Base-by-base conservation (phyloP, 2,329 filamentous ascomycete species). In the Clonostachys byssicola region DNA sequence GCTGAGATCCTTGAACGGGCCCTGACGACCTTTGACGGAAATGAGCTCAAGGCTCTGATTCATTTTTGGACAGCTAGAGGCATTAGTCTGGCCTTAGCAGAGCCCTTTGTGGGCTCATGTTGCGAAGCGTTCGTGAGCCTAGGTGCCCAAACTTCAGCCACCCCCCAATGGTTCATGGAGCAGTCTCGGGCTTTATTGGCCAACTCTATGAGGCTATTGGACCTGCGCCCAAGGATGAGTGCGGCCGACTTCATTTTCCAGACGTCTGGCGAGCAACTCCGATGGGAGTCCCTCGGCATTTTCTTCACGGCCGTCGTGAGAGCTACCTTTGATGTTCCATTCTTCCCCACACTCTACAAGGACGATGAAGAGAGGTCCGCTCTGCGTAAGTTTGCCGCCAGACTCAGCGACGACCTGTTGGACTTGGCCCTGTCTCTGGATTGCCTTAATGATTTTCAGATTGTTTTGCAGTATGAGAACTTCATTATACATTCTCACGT, bases 381-480 rank as follows among this genome's bases (percentile, higher is more conserved):
- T 4, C 40, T 44, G 8, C 38, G 48, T 34, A 45, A 49, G 18
- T 53, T 49, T 42, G 43, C 49, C 35, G 49, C 52, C 12, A 50
- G 46, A 14, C 45, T 54, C 13, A 45, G 50, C 5, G 59, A 60
- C 44, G 41, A 39, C 2, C 56, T 52, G 35, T 45, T 62, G 7
- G 56, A 62, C 5, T 50, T 55, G 12, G 52, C 47, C 14, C 43
- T 61, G 3, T 53, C 54, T 2, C 45, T 60, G 1, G 60, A 63
- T 41, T 59, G 55, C 39, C 34, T 75, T 33, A 73, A 74, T 47
- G 69, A 74, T 51, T 52, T 74, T 20, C 71, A 74, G 46, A 55
- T 74, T 4, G 50, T 72, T 5, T 49, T 73, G 5, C 71, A 74
- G 48, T 74, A 73, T 43, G 71, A 74, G 47, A 72, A 71, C 20